Percentiles rank a stretch among this genome's conserved stretches.
phyloP scores from a whole-genome alignment of 2,329 filamentous ascomycete species.

The Epichloe glyceriae region DNA sequence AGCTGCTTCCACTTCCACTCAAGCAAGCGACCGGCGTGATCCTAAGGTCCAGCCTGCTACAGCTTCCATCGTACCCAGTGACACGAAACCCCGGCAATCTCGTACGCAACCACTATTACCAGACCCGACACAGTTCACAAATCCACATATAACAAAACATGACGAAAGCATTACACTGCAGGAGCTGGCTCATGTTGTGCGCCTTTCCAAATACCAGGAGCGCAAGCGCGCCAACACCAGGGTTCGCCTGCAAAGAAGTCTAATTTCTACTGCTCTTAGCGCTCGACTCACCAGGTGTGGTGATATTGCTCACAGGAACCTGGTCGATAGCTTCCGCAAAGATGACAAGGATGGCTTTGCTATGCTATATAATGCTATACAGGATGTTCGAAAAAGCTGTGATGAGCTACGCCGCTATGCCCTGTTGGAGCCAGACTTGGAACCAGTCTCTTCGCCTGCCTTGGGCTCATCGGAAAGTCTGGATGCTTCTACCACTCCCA shows the following conservation, averaged over 20 bases:
- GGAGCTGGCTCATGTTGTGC: slow-evolving; percentile 66
- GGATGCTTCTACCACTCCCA: slow-evolving; percentile 32
- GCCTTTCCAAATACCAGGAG: slow-evolving; percentile 69
- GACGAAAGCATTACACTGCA: slow-evolving; percentile 57
- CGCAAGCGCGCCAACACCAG: slow-evolving; percentile 64
- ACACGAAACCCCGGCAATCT: slow-evolving; percentile 27
- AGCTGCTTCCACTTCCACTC: slow-evolving; percentile 18
- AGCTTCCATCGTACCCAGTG: slow-evolving; percentile 23
- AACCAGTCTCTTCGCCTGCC: slow-evolving; percentile 34
- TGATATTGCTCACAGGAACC: slow-evolving; percentile 59
- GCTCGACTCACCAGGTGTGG: slow-evolving; percentile 62
- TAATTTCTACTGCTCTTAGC: slow-evolving; percentile 63
- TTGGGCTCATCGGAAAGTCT: slow-evolving; percentile 34
- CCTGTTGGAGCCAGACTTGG: slow-evolving; percentile 59
- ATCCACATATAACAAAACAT: slow-evolving; percentile 45
- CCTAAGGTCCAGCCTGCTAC: slow-evolving; percentile 15
- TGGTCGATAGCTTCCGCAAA: slow-evolving; percentile 65
- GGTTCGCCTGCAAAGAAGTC: slow-evolving; percentile 58
- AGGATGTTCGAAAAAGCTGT: slow-evolving; percentile 67
- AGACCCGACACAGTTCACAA: slow-evolving; percentile 54
- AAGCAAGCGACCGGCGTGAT: slow-evolving; percentile 17
- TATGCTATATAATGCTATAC: slow-evolving; percentile 61
- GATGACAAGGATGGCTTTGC: slow-evolving; percentile 71
- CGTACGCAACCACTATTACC: slow-evolving; percentile 44
- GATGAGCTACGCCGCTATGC: slow-evolving; percentile 60